phyloP scores from a whole-genome alignment of 2,329 filamentous ascomycete species.

The Rhytidhysteron rufulum region DNA sequence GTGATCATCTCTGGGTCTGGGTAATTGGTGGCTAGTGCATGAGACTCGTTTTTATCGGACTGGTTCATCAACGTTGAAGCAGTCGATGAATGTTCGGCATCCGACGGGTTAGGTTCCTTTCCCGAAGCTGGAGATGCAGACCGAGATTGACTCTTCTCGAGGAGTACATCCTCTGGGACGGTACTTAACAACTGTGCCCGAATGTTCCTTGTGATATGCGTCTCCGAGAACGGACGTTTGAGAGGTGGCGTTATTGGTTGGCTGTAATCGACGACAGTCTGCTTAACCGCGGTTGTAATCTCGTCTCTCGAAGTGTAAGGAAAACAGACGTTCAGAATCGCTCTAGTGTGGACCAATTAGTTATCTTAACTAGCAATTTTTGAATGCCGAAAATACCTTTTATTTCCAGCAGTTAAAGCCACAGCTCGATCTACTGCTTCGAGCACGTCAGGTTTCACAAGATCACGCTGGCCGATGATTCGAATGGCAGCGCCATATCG shows the following conservation, averaged over 20 bases:
- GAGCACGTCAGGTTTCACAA: slow-evolving; percentile 83
- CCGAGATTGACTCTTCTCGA: slow-evolving; percentile 24
- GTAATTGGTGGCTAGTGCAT: slow-evolving; percentile 19
- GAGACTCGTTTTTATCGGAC: slow-evolving; percentile 27
- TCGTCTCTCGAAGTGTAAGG: slow-evolving; percentile 96
- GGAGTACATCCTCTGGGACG: slow-evolving; percentile 26
- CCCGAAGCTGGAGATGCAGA: slow-evolving; percentile 33
- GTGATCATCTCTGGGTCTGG: slow-evolving; percentile 88
- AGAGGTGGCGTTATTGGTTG: slow-evolving; percentile 59
- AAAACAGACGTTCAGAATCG: slow-evolving; percentile 90
- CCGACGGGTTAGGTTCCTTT: slow-evolving; percentile 27
- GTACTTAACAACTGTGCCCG: slow-evolving; percentile 48
- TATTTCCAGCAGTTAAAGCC: slow-evolving; percentile 82
- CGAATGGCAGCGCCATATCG: slow-evolving; percentile 86
- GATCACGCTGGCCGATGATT: slow-evolving; percentile 76
- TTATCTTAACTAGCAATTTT: background rate
- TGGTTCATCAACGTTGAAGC: slow-evolving; percentile 36
- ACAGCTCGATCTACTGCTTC: slow-evolving; percentile 84
- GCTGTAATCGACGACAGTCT: slow-evolving; percentile 83
- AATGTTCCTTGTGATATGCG: slow-evolving; percentile 82
- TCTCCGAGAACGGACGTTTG: slow-evolving; percentile 76
- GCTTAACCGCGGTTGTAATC: slow-evolving; percentile 83
- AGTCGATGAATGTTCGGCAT: slow-evolving; percentile 28
- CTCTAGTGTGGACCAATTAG: slow-evolving; percentile 34
- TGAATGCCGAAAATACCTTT: slow-evolving; percentile 52